Percentiles rank a stretch among this genome's conserved stretches.
Conservation (phyloP, 108 stramenopile genomes). For the Aurantiochytrium sp. region DNA sequence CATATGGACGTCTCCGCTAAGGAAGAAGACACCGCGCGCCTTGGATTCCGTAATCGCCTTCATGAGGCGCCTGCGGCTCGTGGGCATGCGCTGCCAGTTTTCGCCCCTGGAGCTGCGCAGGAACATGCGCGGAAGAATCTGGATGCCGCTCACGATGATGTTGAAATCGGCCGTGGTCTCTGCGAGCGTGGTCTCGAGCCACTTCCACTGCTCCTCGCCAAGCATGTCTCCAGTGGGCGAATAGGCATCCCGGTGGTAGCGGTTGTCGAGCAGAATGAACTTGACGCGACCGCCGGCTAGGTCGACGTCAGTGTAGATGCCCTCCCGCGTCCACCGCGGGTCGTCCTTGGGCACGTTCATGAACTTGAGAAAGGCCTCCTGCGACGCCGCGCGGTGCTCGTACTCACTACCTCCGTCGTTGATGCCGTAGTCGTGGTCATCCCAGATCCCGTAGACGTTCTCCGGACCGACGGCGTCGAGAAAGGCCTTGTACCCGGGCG, state of each 20-base stretch:
- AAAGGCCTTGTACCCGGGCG: slow-evolving; percentile 57
- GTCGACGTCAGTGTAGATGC: not conserved
- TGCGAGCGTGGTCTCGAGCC: slow-evolving; percentile 66
- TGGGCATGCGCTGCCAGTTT: slow-evolving; percentile 69
- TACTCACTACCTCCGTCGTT: slow-evolving; percentile 73
- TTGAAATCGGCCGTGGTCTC: slow-evolving; percentile 68
- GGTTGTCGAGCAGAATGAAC: slow-evolving; percentile 14
- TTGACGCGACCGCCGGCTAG: not conserved
- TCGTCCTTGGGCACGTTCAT: slow-evolving; percentile 42
- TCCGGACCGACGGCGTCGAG: slow-evolving; percentile 38
- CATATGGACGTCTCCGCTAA: slow-evolving; percentile 77
- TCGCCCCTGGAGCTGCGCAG: slow-evolving; percentile 61
- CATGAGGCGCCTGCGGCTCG: slow-evolving; percentile 61
- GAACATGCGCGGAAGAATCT: slow-evolving; percentile 63
- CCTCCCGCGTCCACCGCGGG: not conserved
- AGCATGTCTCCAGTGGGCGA: slow-evolving; percentile 62
- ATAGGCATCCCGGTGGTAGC: slow-evolving; percentile 5
- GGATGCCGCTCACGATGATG: slow-evolving; percentile 68
- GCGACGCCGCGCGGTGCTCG: slow-evolving; percentile 45
- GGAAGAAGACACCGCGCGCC: slow-evolving; percentile 57
- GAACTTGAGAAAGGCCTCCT: slow-evolving; percentile 64
- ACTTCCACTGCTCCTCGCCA: slow-evolving; percentile 73
- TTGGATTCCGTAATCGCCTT: slow-evolving; percentile 62
- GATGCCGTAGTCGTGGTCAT: slow-evolving; percentile 76
- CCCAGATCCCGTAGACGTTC: slow-evolving; percentile 68